Evolutionary conservation across 371 early-diverging fungal genomes (phyloP), one percentile per base, ranked within the genome.

Genomic region (Dichotomocladium elegans): DNA sequence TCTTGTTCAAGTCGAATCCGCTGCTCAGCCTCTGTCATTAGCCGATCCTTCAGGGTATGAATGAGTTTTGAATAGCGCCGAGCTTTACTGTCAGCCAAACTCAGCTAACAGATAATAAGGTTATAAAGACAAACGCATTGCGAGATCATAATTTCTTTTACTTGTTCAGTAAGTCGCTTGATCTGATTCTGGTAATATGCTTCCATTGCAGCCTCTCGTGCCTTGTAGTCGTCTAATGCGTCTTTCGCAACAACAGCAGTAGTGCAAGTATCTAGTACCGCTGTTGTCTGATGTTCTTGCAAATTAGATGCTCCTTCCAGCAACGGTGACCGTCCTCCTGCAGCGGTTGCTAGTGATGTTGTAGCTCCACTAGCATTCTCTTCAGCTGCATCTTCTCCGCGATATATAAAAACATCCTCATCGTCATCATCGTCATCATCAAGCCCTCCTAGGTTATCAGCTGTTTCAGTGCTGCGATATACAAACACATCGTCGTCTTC

Each of bases 41-140:
- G 8, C 26, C 49, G 60, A 33, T 66, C 70, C 28, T 70, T 72
- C 1, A 64, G 43, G 1, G 58, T 53, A 25, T 65, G 54, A 24
- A 64, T 68, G 53, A 66, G 55, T 40, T 58, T 53, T 2, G 66
- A 55, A 53, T 53, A 72, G 42, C 70, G 58, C 11, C 62, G 44
- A 0, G 67, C 73, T 59, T 66, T 72, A 55, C 69, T 66, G 28
- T 72, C 77, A 15, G 65, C 66, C 40, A 63, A 26, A 63, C 72
- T 69, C 4, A 77, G 43, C 64, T 69, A 52, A 6, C 31, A 28
- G 24, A 29, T n/a, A 33, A 31, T 3, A 31, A 24, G 15, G 22
- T 12, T 31, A 2, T 14, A 12, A 2, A 51, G 19, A 14, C 14
- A 3, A 26, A 12, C 7, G 12, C 9, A 26, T 4, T 22, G 12